Evolutionary conservation across 2,329 filamentous ascomycete species (phyloP).

Genomic region (Xylariomycetidae sp.): DNA sequence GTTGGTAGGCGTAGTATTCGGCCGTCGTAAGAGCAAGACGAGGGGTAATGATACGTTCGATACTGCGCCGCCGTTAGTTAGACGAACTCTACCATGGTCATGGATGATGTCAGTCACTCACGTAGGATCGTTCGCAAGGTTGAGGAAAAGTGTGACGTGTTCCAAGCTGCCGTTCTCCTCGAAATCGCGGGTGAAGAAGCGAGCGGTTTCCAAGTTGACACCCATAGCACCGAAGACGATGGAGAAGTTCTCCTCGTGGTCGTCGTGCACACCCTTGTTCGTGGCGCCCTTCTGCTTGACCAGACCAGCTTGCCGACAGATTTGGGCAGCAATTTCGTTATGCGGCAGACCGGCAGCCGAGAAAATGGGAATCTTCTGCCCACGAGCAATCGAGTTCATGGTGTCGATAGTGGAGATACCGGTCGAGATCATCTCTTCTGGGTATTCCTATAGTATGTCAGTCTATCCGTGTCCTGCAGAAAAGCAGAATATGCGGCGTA

Average conservation of each 20-base stretch:
- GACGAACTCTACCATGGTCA: too few relatives aligned
- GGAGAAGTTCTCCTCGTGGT: conserved; percentile 98
- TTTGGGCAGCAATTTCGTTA: conserved; percentile 98
- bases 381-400: conserved; percentile 96
- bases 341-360: conserved; percentile 96
- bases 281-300: conserved; percentile 72
- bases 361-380: conserved; percentile 99
- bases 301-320: conserved; percentile 92
- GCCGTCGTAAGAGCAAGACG: conserved; percentile 96
- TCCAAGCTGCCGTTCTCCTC: conserved; percentile 99
- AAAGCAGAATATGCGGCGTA: conserved; percentile 36
- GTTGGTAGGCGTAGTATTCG: conserved; percentile 99
- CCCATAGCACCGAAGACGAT: conserved; percentile 99
- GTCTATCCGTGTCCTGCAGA: conserved; percentile 11
- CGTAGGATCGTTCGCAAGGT: conserved; percentile 98
- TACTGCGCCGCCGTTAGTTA: too few relatives aligned
- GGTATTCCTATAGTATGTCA: conserved; percentile 65
- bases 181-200: conserved; percentile 98
- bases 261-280: conserved; percentile 93
- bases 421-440: conserved; percentile 99
- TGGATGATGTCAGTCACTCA: conserved; percentile 47
- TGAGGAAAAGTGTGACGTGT: conserved; percentile 94
- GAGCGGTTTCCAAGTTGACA: conserved; percentile 98
- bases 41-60: conserved; percentile 99
- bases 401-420: conserved; percentile 99